A percentile compares a stretch with the other conserved stretches of the same genome.
These are phyloP conservation scores for Pholiota conissans DNA, from an alignment of 768 basidiomycete genomes.

Conservation along the genomic window DNA sequence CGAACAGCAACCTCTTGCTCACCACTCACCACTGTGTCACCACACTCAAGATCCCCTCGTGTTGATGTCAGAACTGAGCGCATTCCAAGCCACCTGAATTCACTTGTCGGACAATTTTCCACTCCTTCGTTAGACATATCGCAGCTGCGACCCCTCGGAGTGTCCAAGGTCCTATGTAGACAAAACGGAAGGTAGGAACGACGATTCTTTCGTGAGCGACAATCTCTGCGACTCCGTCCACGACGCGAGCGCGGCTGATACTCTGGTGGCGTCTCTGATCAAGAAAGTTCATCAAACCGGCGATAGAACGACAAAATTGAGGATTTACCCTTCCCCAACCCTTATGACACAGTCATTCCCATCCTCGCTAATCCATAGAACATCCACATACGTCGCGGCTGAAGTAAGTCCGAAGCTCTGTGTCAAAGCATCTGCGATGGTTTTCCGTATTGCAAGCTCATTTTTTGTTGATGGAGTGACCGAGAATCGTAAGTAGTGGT, in stretches of 20 bases:
- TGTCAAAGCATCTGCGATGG: constrained; percentile 52
- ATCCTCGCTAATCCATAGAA: constrained; percentile 51
- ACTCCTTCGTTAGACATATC: no score
- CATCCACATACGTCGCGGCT: constrained; percentile 54
- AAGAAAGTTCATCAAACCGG: not conserved
- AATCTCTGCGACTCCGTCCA: constrained; percentile 28
- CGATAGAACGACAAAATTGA: not conserved
- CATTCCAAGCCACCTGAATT: no score
- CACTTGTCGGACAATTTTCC: no score
- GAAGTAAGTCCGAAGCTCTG: constrained; percentile 56
- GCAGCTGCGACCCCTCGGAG: no score
- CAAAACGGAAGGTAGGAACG: constrained; percentile 41
- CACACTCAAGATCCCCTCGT: no score
- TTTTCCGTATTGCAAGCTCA: constrained; percentile 48
- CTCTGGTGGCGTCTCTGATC: constrained; percentile 16
- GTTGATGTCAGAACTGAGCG: no score
- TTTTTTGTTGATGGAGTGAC: constrained; percentile 39
- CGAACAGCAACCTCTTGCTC: no score
- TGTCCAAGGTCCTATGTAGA: constrained; percentile 4
- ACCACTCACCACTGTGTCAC: no score
- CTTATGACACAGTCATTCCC: constrained; percentile 43
- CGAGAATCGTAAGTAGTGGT: constrained; percentile 50
- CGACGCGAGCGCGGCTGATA: constrained; percentile 19
- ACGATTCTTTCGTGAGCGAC: constrained; percentile 36
- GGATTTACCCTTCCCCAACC: constrained; percentile 36